Evolutionary conservation across 2,329 filamentous ascomycete genomes (phyloP).

Genomic region (Sarocladiaceae sp.): DNA sequence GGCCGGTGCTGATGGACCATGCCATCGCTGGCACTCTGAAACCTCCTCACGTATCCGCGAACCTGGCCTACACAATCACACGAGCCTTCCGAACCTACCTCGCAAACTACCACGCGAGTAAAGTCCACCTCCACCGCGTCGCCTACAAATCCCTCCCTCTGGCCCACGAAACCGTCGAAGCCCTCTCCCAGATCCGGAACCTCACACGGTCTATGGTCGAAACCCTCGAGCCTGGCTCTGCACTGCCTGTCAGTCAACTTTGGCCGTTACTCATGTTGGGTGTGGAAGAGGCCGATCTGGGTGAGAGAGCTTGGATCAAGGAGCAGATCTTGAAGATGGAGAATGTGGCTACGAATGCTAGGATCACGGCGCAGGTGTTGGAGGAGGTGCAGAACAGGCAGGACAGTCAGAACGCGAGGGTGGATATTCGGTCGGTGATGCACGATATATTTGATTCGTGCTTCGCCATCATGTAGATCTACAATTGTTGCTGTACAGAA

Average conservation of each 20-base stretch:
- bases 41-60: conserved; percentile 42
- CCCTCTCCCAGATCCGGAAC: conserved; percentile 42
- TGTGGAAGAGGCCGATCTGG: conserved; percentile 45
- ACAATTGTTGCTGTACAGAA: too few relatives aligned
- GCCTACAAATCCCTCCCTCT: conserved; percentile 51
- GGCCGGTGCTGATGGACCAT: conserved; percentile 52
- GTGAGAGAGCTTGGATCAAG: conserved; percentile 47
- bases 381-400: conserved; percentile 41
- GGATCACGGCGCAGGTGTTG: conserved; percentile 40
- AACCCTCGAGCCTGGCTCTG: conserved; percentile 34
- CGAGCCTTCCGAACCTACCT: conserved; percentile 50
- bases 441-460: conserved; percentile 45
- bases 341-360: conserved; percentile 37
- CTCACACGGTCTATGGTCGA: conserved; percentile 39
- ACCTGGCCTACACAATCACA: conserved; percentile 45
- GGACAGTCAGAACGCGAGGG: conserved; percentile 31
- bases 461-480: conserved; percentile 43
- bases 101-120: conserved; percentile 52
- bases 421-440: conserved; percentile 43
- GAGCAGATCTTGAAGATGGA: conserved; percentile 44
- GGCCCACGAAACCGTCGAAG: conserved; percentile 42
- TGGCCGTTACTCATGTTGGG: conserved; percentile 55
- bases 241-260: conserved; percentile 51
- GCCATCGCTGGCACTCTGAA: conserved; percentile 47
- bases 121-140: conserved; percentile 52